Percentiles rank a stretch among this genome's conserved stretches.
phyloP scores from a whole-genome alignment of 768 basidiomycete genomes.

The Panellus pusillus region DNA sequence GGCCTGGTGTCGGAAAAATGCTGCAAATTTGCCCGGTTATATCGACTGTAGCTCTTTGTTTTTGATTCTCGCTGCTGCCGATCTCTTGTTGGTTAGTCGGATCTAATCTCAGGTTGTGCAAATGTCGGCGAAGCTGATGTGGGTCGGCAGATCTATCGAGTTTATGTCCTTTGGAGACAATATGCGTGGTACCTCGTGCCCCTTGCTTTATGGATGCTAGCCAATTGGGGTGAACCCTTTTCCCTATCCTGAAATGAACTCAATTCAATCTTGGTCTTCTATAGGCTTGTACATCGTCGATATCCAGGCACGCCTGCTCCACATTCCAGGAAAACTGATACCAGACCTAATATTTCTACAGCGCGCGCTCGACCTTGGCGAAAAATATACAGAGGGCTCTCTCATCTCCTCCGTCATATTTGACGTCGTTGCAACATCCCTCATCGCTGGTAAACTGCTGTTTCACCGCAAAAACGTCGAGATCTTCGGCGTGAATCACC shows the following conservation, averaged over 20 bases:
- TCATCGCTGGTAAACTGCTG: slow-evolving; percentile 10
- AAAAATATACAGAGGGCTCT: slow-evolving; percentile 1
- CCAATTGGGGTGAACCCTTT: background rate
- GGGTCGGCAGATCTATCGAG: slow-evolving; percentile 10
- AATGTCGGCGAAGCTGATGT: slow-evolving; percentile 1
- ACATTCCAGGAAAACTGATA: too few species aligned
- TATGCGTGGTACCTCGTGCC: background rate
- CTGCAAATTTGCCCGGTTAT: slow-evolving; percentile 10
- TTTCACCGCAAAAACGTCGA: slow-evolving; percentile 4
- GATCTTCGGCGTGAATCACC: slow-evolving; percentile 6
- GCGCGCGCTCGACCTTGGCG: slow-evolving; percentile 1
- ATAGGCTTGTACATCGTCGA: slow-evolving; percentile 4
- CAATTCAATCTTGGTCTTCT: background rate
- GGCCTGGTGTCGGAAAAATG: slow-evolving; percentile 6
- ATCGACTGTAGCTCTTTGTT: slow-evolving; percentile 13
- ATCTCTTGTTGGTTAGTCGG: slow-evolving; percentile 10
- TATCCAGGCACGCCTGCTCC: background rate
- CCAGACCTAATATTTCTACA: too few species aligned
- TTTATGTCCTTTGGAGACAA: slow-evolving; percentile 6
- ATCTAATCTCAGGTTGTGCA: slow-evolving; percentile 1
- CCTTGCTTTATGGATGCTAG: background rate
- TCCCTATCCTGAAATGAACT: background rate
- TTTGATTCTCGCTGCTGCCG: slow-evolving; percentile 12
- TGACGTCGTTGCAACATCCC: slow-evolving; percentile 1
- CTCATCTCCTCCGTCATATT: slow-evolving; percentile 7